phyloP scores from a whole-genome alignment of 108 stramenopile species.

The Nitzschia sp. region DNA sequence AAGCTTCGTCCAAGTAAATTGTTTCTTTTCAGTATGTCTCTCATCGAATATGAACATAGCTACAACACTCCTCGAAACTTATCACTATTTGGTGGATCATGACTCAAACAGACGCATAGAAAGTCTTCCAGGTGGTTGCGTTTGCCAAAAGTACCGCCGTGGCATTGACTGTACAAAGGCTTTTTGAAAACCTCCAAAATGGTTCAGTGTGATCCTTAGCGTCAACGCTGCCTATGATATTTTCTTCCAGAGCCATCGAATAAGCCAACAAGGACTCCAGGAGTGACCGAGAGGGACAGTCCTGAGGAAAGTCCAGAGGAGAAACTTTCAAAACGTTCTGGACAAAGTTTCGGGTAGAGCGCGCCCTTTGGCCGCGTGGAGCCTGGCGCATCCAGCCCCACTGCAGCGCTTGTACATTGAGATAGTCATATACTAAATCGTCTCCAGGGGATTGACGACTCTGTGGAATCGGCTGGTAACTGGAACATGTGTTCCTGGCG shows the following conservation, averaged over 20 bases:
- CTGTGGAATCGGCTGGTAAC: neutral
- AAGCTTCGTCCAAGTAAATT: no score
- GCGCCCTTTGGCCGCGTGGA: neutral
- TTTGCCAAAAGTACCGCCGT: neutral
- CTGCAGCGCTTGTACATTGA: conserved; percentile 12
- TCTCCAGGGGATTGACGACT: conserved; percentile 9
- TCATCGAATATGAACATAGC: no score
- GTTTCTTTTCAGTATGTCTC: no score
- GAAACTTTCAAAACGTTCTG: neutral
- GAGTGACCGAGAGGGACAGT: neutral
- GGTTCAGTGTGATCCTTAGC: neutral
- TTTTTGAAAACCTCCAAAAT: conserved; percentile 3
- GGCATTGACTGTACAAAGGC: conserved; percentile 11
- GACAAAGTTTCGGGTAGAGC: conserved; percentile 3
- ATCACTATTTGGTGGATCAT: no score
- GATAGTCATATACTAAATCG: neutral
- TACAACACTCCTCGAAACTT: no score
- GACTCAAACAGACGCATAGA: neutral
- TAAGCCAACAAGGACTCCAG: conserved; percentile 8
- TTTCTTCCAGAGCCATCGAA: conserved; percentile 7
- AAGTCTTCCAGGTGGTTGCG: neutral
- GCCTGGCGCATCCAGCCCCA: conserved; percentile 4
- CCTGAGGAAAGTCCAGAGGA: neutral
- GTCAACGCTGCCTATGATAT: neutral
- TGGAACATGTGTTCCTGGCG: conserved; percentile 6